phyloP scores from a whole-genome alignment of 768 basidiomycete genomes.

The Cyclocybe cylindracea region DNA sequence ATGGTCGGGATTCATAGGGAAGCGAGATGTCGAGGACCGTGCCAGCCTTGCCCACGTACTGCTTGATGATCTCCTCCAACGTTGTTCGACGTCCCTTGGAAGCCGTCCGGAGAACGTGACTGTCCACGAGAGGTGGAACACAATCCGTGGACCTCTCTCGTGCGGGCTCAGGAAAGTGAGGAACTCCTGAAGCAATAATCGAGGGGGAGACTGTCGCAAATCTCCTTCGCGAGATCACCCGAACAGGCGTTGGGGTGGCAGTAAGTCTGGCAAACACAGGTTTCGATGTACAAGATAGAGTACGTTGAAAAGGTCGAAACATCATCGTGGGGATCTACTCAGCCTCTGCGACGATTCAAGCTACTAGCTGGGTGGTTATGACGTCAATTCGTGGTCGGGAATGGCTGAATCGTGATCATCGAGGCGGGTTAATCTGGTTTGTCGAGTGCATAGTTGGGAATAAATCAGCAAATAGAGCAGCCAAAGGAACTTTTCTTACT shows the following conservation, averaged over 20 bases:
- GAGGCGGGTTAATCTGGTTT: too few species aligned
- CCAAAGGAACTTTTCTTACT: too few species aligned
- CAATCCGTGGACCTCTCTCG: conserved; percentile 4
- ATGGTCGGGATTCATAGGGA: conserved; percentile 53
- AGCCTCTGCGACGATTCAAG: too few species aligned
- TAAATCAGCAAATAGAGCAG: too few species aligned
- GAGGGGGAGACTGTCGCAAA: conserved; percentile 27
- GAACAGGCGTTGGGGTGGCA: background rate
- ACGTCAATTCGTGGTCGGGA: too few species aligned
- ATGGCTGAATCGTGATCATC: too few species aligned
- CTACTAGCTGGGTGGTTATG: too few species aligned
- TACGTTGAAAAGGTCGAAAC: too few species aligned
- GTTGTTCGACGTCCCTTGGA: conserved; percentile 17
- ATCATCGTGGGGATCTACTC: too few species aligned
- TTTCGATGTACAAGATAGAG: too few species aligned
- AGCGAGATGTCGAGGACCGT: conserved; percentile 42
- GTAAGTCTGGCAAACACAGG: too few species aligned
- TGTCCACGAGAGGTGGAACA: conserved; percentile 23
- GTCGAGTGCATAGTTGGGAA: too few species aligned
- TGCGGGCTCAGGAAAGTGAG: conserved; percentile 4
- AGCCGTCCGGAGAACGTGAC: conserved; percentile 22
- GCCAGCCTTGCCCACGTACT: conserved; percentile 44
- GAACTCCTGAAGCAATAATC: conserved; percentile 18
- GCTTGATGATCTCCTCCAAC: conserved; percentile 36
- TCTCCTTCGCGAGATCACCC: background rate